Evolutionary conservation across 495 filamentous ascomycete species (phyloP).

Genomic region (Barbatosphaeria neglecta): DNA sequence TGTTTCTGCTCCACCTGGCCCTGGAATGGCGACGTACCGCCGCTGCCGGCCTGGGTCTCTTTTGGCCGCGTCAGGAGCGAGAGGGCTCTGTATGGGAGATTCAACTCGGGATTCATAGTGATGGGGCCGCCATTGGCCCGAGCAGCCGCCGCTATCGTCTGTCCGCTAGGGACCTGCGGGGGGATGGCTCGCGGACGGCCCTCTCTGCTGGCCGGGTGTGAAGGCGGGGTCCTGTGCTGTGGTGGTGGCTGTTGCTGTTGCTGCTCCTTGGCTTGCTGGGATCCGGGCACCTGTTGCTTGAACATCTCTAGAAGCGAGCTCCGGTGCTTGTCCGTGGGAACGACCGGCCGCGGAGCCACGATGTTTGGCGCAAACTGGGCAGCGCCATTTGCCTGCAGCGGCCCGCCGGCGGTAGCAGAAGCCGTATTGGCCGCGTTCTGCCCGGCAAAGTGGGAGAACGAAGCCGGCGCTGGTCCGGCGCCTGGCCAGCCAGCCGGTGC

Average conservation of each 20-base stretch:
- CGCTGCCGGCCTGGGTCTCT: conserved; percentile 6
- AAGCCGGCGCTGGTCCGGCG: not conserved
- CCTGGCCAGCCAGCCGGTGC: not conserved
- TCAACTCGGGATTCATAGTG: conserved; percentile 25
- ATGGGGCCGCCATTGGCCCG: conserved; percentile 18
- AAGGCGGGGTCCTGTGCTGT: conserved; percentile 1
- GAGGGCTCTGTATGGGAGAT: conserved; percentile 28
- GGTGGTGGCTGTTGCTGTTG: conserved; percentile 5
- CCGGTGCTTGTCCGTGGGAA: conserved; percentile 32
- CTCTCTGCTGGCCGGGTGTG: conserved; percentile 6
- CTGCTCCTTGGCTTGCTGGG: conserved; percentile 13
- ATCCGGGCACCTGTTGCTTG: conserved; percentile 22
- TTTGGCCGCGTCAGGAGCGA: conserved; percentile 28
- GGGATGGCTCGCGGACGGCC: not conserved
- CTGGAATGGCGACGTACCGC: not conserved
- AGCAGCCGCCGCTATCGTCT: conserved; percentile 12
- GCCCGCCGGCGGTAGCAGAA: not conserved
- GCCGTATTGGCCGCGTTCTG: not conserved
- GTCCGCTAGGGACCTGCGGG: conserved; percentile 10
- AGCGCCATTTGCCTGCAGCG: not conserved
- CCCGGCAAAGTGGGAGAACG: not conserved
- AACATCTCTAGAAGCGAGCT: conserved; percentile 36
- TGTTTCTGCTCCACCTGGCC: not conserved
- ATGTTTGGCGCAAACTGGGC: not conserved
- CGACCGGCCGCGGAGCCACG: conserved; percentile 7